Percentiles rank a stretch among this genome's conserved stretches.
These are phyloP conservation scores for Tritrichomonas musculus DNA, from an alignment of 208 protist genomes.

Conservation along the genomic window DNA sequence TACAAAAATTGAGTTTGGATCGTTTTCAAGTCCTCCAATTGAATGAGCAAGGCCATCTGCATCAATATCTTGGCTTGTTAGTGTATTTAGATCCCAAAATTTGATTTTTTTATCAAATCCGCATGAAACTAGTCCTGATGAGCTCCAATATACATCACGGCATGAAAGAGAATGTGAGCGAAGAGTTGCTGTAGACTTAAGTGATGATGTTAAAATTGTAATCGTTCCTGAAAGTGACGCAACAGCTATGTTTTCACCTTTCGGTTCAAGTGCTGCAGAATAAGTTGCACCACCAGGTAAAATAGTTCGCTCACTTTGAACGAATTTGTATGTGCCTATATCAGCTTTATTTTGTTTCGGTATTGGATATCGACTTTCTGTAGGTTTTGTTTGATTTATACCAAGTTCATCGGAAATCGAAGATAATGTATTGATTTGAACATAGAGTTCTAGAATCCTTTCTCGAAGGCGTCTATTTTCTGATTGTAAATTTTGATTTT, in stretches of 20 bases:
- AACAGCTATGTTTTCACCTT: not conserved
- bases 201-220: not conserved
- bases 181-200: not conserved
- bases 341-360: not conserved
- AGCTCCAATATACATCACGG: constrained; percentile 12
- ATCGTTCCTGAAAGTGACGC: not conserved
- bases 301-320: not conserved
- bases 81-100: not conserved
- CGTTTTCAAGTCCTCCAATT: not conserved
- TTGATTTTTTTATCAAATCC: constrained; percentile 28
- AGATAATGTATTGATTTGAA: not conserved
- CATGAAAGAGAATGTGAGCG: not conserved
- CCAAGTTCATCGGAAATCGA: not conserved
- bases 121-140: not conserved
- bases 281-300: not conserved
- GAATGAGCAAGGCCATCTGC: not conserved
- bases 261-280: not conserved
- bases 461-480: not conserved
- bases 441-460: not conserved
- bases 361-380: not conserved
- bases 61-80: not conserved
- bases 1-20: not conserved
- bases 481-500: constrained; percentile 11
- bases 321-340: not conserved
- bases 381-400: not conserved